A percentile compares a stretch with the other conserved stretches of the same genome.
Conservation (phyloP, 108 stramenopile genomes). For the Discostella pseudostelligera region DNA sequence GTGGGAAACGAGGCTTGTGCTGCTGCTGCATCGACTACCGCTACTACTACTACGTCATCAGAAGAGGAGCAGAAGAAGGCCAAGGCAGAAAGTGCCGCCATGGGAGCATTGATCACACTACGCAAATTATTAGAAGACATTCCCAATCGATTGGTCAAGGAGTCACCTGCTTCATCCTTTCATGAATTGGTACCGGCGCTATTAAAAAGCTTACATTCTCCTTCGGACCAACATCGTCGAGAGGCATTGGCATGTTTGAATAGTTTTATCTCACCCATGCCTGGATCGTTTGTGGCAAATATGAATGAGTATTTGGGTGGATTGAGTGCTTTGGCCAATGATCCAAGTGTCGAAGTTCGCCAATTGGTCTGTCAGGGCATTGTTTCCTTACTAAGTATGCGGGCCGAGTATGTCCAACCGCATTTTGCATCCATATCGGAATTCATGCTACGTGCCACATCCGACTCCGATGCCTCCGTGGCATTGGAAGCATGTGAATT, state of each 20-base stretch:
- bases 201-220: slow-evolving; percentile 43
- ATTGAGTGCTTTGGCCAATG: slow-evolving; percentile 63
- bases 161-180: slow-evolving; percentile 46
- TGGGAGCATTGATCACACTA: slow-evolving; percentile 62
- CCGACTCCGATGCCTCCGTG: slow-evolving; percentile 49
- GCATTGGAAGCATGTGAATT: slow-evolving; percentile 90
- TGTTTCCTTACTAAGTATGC: slow-evolving; percentile 63
- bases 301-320: slow-evolving; percentile 77
- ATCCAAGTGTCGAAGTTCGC: slow-evolving; percentile 61
- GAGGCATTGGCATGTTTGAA: slow-evolving; percentile 66
- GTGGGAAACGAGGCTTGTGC: slow-evolving; percentile 14
- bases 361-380: slow-evolving; percentile 87
- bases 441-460: slow-evolving; percentile 77
- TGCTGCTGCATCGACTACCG: background rate
- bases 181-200: slow-evolving; percentile 66
- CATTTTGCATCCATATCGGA: slow-evolving; percentile 70
- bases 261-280: slow-evolving; percentile 55
- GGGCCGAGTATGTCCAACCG: slow-evolving; percentile 73
- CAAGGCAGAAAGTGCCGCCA: slow-evolving; percentile 13
- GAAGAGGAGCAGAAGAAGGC: no score
- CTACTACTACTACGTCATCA: background rate
- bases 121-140: slow-evolving; percentile 85
- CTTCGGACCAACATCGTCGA: slow-evolving; percentile 29
- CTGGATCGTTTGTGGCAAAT: slow-evolving; percentile 69
- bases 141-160: slow-evolving; percentile 40